Base-by-base conservation (phyloP, 345 rosid genomes). In the Sonneratia alba region DNA sequence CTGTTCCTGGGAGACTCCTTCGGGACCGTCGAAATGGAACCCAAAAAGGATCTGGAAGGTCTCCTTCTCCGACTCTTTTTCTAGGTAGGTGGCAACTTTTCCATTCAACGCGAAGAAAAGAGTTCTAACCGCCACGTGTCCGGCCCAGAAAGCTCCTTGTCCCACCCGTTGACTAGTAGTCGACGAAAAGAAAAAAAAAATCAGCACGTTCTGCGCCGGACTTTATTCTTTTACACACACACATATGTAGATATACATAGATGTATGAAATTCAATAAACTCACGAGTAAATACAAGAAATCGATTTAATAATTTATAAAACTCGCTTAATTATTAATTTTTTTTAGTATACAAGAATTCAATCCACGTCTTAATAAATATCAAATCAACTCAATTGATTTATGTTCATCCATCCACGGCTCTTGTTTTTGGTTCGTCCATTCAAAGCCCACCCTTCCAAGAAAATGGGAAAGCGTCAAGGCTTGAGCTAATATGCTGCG, bases 401-500 rank as follows among this genome's bases (percentile, higher is more conserved):
- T 27, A 27, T 27, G 32, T 27, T 27, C 32, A 27, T 27, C 32
- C 32, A 42, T 42, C 10, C 10, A 42, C 45, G 0, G 16, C 16
- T 61, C 22, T 61, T 22, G 0, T 22, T 61, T 61, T 61, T 61
- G 13, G 14, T 22, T 38, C 42, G 49, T 48, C 32, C 18, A 27
- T 70, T 77, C 75, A 72, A 75, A 63, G 53, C 72, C 75, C 37
- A 49, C 81, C 56, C 56, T 70, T 68, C 75, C 75, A 77, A 75
- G 81, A 4, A 75, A 74, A 68, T 14, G 19, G 64, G 66, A 53
- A 59, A 71, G 72, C 74, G 78, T 76, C 85, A 77, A 73, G 10
- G n/a, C 1, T 37, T 1, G 67, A 3, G 10, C 79, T 48, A 74
- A 82, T 78, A 86, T 88, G 74, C 87, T 40, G 12, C 79, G 89